Base-by-base conservation (phyloP, 345 rosid genomes). In the Erodium maritimum region DNA sequence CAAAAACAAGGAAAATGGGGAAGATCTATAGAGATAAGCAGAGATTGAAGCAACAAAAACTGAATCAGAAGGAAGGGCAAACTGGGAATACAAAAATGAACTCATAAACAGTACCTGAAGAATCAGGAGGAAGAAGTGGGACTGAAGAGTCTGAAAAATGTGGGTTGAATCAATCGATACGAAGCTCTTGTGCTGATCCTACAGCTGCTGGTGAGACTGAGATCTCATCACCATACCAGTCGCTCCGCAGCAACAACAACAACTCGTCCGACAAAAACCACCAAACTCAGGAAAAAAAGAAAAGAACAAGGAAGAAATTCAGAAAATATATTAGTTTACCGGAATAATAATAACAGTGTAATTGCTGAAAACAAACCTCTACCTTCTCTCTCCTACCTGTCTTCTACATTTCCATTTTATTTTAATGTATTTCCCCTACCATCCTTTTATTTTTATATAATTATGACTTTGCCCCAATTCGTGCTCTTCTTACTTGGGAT, bases 21-120 rank as follows among this genome's bases (percentile, higher is more conserved):
- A 63, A 63, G 56, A 63, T 48, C 29, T 50, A 46, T 19, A 23
- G 25, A 37, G 45, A 17, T 19, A 51, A 19, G 21, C 54, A 17
- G 48, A 42, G 48, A 42, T 42, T 42, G n/a, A n/a, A n/a, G n/a
- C n/a, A 42, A 42, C 8, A 42, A 7, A 42, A 42, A 29, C 8
- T 29, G 37, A 29, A 29, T 11, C 37, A n/a, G n/a, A n/a, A 29
- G 5, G 8, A 6, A 29, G 37, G 37, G 37, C 37, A 42, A 42
- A 42, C 8, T 42, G 14, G 48, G 17, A 42, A 42, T 1, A 10
- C 14, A 42, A 16, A 42, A 42, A 42, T 2, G 48, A 42, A 16
- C 3, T 42, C 12, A 42, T 42, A 10, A 42, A 11, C 37, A 29
- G 37, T 42, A 42, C 48, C 48, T 42, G 48, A 42, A 42, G 48